Evolutionary conservation across 805 yeast genomes (phyloP), one percentile per base, ranked within the genome.

Genomic region (Saccharomycopsis fodiens): DNA sequence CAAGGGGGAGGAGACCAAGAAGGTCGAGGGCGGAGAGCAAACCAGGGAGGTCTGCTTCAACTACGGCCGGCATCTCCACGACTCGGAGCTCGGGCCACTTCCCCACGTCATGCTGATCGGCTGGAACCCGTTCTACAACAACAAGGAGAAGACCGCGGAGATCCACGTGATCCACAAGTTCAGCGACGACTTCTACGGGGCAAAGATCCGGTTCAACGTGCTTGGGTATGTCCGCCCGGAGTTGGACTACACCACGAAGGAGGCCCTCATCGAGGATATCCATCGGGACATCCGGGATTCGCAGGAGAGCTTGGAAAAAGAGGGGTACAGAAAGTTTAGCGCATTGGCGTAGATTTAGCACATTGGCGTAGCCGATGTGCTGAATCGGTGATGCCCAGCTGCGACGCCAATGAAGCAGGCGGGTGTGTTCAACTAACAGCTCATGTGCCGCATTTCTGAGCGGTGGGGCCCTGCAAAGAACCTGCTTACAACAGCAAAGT

Each of bases 31-130:
- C 59, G 58, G 16, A 73, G 64, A 6, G 10, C 7, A 10, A 7
- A 7, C 20, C 17, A 48, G 66, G 8, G 58, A 59, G 21, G 80
- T 79, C 13, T 71, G 65, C 31, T 76, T 82, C 59, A 82, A 78
- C 47, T 77, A 74, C 56, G 96, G 96, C 1, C 52, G 60, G 4
- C 55, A 62, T 7, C 63, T 88, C 13, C 44, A 51, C 13, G 54
- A 43, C 0, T 56, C 54, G 2, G 74, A 71, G 35, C 64, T 72
- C 2, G 69, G 70, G 42, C 71, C 70, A 1, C 66, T 78, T 21
- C 97, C 97, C 0, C 87, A 88, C 81, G 98, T 93, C 6, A 82
- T 91, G 85, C 85, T 96, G 6, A 72, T 93, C 16, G 99, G 99
- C 1, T 86, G 88, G 85, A 93, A 93, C 59, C 97, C 98, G 32